A percentile compares a stretch with the other conserved stretches of the same genome.
Evolutionary conservation across 495 filamentous ascomycete genomes (phyloP).

Genomic region (Parachaetomium inaequale): DNA sequence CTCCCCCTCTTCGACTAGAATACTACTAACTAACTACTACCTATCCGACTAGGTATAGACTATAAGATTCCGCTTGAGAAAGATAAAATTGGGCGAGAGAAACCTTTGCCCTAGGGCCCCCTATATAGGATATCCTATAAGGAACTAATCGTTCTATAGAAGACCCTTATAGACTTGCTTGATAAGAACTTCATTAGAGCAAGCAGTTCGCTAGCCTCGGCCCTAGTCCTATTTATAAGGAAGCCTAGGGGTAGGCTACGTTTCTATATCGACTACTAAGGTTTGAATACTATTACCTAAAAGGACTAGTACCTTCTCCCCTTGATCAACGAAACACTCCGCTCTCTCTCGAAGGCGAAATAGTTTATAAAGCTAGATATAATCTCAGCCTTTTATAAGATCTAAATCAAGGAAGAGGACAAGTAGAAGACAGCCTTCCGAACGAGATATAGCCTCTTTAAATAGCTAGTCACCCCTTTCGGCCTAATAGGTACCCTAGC

Average conservation of each 20-base stretch:
- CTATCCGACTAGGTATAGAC: neutral
- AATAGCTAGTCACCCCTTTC: conserved; percentile 38
- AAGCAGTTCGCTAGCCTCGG: conserved; percentile 14
- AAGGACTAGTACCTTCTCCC: conserved; percentile 47
- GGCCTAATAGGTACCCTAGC: conserved; percentile 24
- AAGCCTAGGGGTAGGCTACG: conserved; percentile 35
- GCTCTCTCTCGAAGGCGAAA: conserved; percentile 26
- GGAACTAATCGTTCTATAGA: conserved; percentile 23
- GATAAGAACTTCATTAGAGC: conserved; percentile 13
- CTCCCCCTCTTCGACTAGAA: neutral
- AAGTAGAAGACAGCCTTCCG: conserved; percentile 34
- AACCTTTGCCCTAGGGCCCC: neutral
- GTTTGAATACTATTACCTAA: conserved; percentile 40
- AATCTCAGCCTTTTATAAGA: conserved; percentile 17
- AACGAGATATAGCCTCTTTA: conserved; percentile 28
- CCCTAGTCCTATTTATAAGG: conserved; percentile 36
- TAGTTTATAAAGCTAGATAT: conserved; percentile 47
- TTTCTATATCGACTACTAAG: conserved; percentile 47
- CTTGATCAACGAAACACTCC: conserved; percentile 43
- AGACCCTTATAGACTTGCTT: conserved; percentile 12
- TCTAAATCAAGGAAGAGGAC: conserved; percentile 27
- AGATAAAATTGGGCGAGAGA: neutral
- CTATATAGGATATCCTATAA: conserved; percentile 28
- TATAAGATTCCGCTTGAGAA: neutral
- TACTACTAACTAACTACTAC: neutral